Base-by-base conservation (phyloP, 352 stramenopile genomes). In the Globisporangium cederbergense region DNA sequence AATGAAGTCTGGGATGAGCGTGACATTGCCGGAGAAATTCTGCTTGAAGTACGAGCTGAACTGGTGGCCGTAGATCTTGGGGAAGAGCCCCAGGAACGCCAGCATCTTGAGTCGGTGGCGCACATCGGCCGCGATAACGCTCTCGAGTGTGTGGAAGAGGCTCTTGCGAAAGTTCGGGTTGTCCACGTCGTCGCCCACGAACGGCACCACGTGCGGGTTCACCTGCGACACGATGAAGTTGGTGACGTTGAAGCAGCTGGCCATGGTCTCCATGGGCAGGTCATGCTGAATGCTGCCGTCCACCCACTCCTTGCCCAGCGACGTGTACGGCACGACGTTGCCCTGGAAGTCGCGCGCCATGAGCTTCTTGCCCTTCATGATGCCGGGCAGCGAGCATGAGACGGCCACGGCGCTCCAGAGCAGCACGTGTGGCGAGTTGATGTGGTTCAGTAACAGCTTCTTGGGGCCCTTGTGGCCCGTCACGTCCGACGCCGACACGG, bases 1-100 rank as follows among this genome's bases (percentile, higher is more conserved):
- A 54, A 95, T 75, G 61, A 98, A 92, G 42, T 91, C 86, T 8
- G 88, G 78, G 77, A 97, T 96, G 56, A 99, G 78, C 18, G 96
- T 99, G 54, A 99, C 90, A 74, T 98, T 97, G 28, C 96, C 97
- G 54, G 97, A 96, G 72, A 99, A 99, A 66, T 98, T 97, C 78
- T 98, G 93, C 52, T 91, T 87, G 75, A 97, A 78, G 56, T 77
- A 89, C 51, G 71, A 83, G 56, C 77, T 88, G 63, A 84, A 84
- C 56, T 88, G 79, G 71, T 98, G 91, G 4, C 77, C 81, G 60
- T 90, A 88, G 56, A 89, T 87, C 65, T 81, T 85, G 2, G 88
- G 78, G 55, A 93, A 96, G n/a, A 98, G 68, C 0, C 93, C 91
- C 4, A 98, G 67, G 58, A 93, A 86, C 6, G 80, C 78, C n/a